These are phyloP conservation scores for Exserohilum turcica DNA, from an alignment of 2,329 filamentous ascomycete species.

Conservation along the genomic window DNA sequence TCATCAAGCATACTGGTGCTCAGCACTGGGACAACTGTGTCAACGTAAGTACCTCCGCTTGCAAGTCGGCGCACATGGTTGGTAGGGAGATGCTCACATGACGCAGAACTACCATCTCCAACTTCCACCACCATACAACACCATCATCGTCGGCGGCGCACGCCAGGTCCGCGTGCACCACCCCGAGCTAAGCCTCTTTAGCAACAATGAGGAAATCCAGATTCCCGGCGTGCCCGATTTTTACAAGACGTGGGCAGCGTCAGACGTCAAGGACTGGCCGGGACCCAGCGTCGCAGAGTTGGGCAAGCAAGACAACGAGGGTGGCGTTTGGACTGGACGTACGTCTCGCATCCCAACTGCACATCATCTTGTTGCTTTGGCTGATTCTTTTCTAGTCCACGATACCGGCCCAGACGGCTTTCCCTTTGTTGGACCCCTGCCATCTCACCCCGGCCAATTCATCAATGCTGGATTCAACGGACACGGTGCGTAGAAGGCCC, in stretches of 20 bases:
- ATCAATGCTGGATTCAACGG: constrained; percentile 15
- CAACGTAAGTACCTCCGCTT: constrained; percentile 4
- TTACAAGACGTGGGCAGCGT: constrained; percentile 12
- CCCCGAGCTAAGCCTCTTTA: constrained; percentile 7
- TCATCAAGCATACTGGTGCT: constrained; percentile 17
- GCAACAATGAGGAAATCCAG: constrained; percentile 12
- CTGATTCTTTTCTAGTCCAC: background rate
- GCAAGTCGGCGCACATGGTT: background rate
- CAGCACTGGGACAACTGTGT: constrained; percentile 17
- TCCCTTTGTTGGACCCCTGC: constrained; percentile 14
- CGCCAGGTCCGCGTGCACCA: constrained; percentile 12
- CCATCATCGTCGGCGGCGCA: constrained; percentile 16
- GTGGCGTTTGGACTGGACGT: constrained; percentile 19
- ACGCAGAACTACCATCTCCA: constrained; percentile 16
- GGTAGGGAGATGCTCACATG: background rate
- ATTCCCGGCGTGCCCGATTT: constrained; percentile 11
- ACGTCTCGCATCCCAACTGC: too few relatives aligned
- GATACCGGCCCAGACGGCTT: constrained; percentile 9
- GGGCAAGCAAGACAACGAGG: constrained; percentile 6
- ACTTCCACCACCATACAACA: constrained; percentile 17
- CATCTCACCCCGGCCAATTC: constrained; percentile 7
- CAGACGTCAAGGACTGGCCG: constrained; percentile 10
- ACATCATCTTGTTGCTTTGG: too few relatives aligned
- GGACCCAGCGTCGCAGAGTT: constrained; percentile 4
- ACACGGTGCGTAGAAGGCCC: constrained; percentile 9